Conservation (phyloP, 148 eudicot species). For the Vaccinium corymbosum region DNA sequence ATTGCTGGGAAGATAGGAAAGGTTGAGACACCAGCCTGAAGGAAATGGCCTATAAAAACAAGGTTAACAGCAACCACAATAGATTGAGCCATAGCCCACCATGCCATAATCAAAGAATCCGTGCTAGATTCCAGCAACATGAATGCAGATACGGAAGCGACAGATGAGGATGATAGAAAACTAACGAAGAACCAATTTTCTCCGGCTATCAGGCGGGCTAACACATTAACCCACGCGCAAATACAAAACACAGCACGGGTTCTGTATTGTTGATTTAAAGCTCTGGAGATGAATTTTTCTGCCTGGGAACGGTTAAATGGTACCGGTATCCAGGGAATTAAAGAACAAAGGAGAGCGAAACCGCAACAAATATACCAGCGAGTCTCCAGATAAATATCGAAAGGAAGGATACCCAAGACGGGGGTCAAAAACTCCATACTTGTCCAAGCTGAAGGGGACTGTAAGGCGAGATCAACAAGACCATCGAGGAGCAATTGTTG, state of each 20-base stretch:
- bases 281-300: not conserved
- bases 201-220: not conserved
- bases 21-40: too few species aligned
- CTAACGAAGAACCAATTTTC: not conserved
- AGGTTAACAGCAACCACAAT: too few species aligned
- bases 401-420: not conserved
- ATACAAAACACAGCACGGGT: not conserved
- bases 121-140: not conserved
- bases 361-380: not conserved
- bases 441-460: not conserved
- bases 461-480: not conserved
- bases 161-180: not conserved
- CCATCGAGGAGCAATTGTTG: not conserved
- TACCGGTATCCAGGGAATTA: not conserved
- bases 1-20: too few species aligned
- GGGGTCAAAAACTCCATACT: not conserved
- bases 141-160: not conserved
- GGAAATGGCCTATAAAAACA: too few species aligned
- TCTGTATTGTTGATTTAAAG: not conserved
- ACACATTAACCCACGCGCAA: not conserved
- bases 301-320: not conserved
- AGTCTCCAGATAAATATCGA: not conserved
- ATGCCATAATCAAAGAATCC: not conserved
- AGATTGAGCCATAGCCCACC: too few species aligned
- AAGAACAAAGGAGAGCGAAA: not conserved